These are phyloP conservation scores for Aspergillus terreus DNA, from an alignment of 2,329 filamentous ascomycete species.

Conservation along the genomic window DNA sequence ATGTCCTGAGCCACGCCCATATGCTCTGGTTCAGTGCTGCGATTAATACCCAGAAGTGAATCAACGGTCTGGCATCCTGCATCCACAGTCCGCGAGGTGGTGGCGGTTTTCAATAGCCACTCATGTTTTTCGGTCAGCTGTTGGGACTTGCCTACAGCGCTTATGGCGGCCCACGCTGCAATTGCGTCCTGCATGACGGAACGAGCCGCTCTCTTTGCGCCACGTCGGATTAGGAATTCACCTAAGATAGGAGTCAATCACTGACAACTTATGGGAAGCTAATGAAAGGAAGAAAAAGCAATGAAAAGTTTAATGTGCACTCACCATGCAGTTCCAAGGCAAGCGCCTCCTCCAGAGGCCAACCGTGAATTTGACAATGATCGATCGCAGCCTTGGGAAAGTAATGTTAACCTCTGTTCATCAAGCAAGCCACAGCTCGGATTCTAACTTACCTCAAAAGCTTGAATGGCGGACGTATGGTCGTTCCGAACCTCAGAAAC, in stretches of 20 bases:
- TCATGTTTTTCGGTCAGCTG: constrained; percentile 58
- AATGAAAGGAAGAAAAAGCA: constrained; percentile 4
- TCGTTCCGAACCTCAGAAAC: constrained; percentile 49
- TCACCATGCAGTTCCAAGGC: constrained; percentile 57
- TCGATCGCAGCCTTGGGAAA: constrained; percentile 54
- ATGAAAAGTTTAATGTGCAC: constrained; percentile 1
- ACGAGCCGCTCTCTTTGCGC: constrained; percentile 57
- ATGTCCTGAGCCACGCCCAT: constrained; percentile 26
- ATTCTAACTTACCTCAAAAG: constrained; percentile 28
- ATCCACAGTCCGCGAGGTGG: constrained; percentile 50
- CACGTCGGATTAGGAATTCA: constrained; percentile 55
- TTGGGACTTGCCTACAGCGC: constrained; percentile 56
- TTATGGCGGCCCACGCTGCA: constrained; percentile 56
- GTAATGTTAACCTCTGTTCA: not conserved
- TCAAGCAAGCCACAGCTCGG: not conserved
- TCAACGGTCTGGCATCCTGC: constrained; percentile 55
- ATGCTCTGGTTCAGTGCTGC: constrained; percentile 28
- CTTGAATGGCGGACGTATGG: constrained; percentile 43
- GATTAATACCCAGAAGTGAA: constrained; percentile 43
- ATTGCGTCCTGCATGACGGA: constrained; percentile 57
- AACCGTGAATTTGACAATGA: constrained; percentile 56
- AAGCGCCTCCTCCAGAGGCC: constrained; percentile 57
- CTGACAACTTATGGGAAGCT: not conserved
- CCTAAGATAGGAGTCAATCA: constrained; percentile 18
- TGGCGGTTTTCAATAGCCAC: constrained; percentile 56